phyloP scores from a whole-genome alignment of 2,329 filamentous ascomycete species.

The Colletotrichum orchidophilum region DNA sequence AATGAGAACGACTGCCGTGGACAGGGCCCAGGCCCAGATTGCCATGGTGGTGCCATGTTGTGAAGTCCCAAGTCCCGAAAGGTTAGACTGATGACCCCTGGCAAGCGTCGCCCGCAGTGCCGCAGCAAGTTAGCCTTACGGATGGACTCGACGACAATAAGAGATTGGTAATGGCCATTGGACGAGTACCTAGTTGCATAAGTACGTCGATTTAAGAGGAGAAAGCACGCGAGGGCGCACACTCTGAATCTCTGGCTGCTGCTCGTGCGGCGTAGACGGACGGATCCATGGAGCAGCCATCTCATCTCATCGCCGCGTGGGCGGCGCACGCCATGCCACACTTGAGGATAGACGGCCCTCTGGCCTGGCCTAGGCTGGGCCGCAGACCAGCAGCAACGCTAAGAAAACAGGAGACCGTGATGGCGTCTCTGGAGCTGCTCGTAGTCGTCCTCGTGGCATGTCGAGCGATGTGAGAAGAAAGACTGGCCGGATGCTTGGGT shows the following conservation, averaged over 20 bases:
- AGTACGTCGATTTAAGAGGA: not conserved
- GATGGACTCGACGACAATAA: constrained; percentile 19
- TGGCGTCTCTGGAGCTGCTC: constrained; percentile 22
- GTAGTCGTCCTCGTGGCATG: not conserved
- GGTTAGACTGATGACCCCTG: constrained; percentile 6
- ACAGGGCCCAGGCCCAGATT: constrained; percentile 21
- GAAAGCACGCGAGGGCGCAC: constrained; percentile 11
- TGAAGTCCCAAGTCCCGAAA: constrained; percentile 28
- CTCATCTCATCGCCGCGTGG: constrained; percentile 1
- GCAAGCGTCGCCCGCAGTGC: constrained; percentile 27
- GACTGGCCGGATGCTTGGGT: not conserved
- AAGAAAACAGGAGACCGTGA: not conserved
- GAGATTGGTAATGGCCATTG: constrained; percentile 18
- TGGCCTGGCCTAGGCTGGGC: constrained; percentile 6
- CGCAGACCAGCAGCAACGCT: constrained; percentile 22
- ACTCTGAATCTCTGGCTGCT: not conserved
- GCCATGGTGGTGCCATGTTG: constrained; percentile 31
- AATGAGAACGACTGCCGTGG: constrained; percentile 29
- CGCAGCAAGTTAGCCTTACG: constrained; percentile 31
- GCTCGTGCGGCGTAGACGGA: constrained; percentile 27
- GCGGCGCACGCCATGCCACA: constrained; percentile 1
- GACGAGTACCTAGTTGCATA: constrained; percentile 5
- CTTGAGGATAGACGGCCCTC: constrained; percentile 13
- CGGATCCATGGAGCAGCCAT: constrained; percentile 14
- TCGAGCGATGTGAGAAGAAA: not conserved